Conservation (phyloP, 169 alveolate genomes). For the Plasmodium gallinaceum region DNA sequence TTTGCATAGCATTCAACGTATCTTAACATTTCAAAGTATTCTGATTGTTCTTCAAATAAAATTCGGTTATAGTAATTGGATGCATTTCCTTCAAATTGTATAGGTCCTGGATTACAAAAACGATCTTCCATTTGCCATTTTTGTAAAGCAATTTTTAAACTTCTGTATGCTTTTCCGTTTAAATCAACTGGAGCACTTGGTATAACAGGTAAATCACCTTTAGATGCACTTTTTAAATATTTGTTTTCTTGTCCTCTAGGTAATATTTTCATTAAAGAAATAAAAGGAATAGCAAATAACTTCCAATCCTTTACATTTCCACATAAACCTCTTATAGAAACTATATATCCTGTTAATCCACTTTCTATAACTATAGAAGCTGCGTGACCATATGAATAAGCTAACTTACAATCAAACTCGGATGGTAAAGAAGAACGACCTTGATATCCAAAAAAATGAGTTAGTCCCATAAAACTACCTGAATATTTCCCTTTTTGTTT, state of each 20-base stretch:
- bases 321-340: slow-evolving; percentile 94
- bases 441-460: slow-evolving; percentile 98
- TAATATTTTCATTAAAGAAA: slow-evolving; percentile 89
- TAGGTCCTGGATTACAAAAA: slow-evolving; percentile 98
- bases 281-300: slow-evolving; percentile 95
- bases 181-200: slow-evolving; percentile 94
- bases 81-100: slow-evolving; percentile 93
- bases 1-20: slow-evolving; percentile 91
- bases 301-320: slow-evolving; percentile 94
- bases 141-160: slow-evolving; percentile 87
- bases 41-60: slow-evolving; percentile 91
- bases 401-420: slow-evolving; percentile 95
- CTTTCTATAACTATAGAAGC: slow-evolving; percentile 94
- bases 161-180: slow-evolving; percentile 88
- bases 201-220: slow-evolving; percentile 91
- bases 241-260: slow-evolving; percentile 80
- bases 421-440: slow-evolving; percentile 99
- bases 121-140: slow-evolving; percentile 95
- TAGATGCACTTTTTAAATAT: slow-evolving; percentile 71
- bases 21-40: slow-evolving; percentile 91
- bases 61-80: slow-evolving; percentile 89
- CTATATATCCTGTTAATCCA: slow-evolving; percentile 95
- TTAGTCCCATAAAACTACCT: slow-evolving; percentile 96
- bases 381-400: slow-evolving; percentile 95
- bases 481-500: slow-evolving; percentile 91